phyloP scores from a whole-genome alignment of 176 grass and related monocot genomes.

The Thalia dealbata region DNA sequence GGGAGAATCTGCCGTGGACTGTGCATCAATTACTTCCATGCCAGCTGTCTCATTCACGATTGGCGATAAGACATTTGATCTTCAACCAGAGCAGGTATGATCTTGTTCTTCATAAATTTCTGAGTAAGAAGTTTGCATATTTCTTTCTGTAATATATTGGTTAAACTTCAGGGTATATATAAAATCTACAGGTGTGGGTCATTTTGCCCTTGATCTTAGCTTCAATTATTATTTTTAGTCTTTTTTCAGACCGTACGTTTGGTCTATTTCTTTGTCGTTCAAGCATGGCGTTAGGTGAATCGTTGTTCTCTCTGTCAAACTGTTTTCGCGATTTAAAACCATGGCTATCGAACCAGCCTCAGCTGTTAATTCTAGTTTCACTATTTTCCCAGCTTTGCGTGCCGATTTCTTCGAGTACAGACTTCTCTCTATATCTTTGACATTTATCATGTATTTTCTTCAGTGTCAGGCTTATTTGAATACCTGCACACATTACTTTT shows the following conservation, averaged over 20 bases:
- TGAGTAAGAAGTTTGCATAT: too few relatives aligned
- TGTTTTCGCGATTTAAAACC: background rate
- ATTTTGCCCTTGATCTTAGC: too few relatives aligned
- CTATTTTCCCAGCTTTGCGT: background rate
- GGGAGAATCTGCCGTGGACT: slow-evolving; percentile 73
- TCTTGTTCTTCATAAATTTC: too few relatives aligned
- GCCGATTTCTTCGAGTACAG: background rate
- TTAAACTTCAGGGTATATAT: background rate
- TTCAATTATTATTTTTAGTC: background rate
- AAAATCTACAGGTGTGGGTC: too few relatives aligned
- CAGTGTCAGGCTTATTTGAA: background rate
- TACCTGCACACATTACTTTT: background rate
- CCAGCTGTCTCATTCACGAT: slow-evolving; percentile 58
- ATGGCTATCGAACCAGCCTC: background rate
- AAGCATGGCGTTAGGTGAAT: background rate
- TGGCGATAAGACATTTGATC: slow-evolving; percentile 44
- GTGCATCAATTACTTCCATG: slow-evolving; percentile 47
- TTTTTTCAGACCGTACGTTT: background rate
- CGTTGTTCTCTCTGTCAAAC: background rate
- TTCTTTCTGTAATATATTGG: too few relatives aligned
- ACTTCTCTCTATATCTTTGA: background rate
- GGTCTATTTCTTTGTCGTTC: background rate
- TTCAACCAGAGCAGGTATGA: slow-evolving; percentile 60
- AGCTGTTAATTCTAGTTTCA: background rate
- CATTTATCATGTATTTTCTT: background rate